These are phyloP conservation scores for Gastrolobium villosum DNA, from an alignment of 306 rosid genomes.

Conservation along the genomic window DNA sequence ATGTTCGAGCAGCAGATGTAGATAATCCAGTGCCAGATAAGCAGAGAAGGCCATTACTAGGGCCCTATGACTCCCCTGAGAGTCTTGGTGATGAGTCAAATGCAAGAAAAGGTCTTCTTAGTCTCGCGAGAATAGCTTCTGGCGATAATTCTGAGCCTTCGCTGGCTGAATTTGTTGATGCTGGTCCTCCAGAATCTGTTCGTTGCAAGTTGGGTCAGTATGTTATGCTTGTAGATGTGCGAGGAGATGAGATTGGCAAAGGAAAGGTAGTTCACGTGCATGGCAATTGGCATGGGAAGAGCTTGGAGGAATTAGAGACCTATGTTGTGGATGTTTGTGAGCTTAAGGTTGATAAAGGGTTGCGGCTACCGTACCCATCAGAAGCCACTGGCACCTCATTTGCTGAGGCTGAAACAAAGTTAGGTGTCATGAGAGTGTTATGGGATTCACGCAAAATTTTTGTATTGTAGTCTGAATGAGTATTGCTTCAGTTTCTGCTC, in stretches of 20 bases:
- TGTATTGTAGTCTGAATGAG: constrained; percentile 52
- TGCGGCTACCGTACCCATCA: constrained; percentile 65
- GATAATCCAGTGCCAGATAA: constrained; percentile 63
- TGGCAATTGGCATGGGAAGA: constrained; percentile 68
- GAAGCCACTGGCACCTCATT: constrained; percentile 67
- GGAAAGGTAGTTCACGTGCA: constrained; percentile 69
- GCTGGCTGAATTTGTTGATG: constrained; percentile 49
- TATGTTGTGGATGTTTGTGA: constrained; percentile 71
- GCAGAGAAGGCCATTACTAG: constrained; percentile 60
- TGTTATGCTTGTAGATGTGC: constrained; percentile 54
- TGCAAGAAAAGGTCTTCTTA: constrained; percentile 58
- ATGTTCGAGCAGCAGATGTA: constrained; percentile 59
- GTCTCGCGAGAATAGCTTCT: constrained; percentile 45
- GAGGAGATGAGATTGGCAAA: constrained; percentile 67
- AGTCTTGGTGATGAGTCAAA: constrained; percentile 60
- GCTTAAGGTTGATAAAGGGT: constrained; percentile 63
- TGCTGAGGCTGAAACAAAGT: constrained; percentile 70
- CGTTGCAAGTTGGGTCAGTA: constrained; percentile 63
- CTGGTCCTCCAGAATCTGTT: constrained; percentile 54
- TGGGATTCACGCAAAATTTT: constrained; percentile 67
- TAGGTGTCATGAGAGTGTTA: constrained; percentile 75
- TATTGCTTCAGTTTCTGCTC: neutral
- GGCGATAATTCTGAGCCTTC: constrained; percentile 50
- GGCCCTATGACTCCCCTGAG: constrained; percentile 62
- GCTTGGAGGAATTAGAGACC: constrained; percentile 63